Evolutionary conservation across 768 basidiomycete species (phyloP), one percentile per base, ranked within the genome.

Genomic region (Infundibulicybe gibba): DNA sequence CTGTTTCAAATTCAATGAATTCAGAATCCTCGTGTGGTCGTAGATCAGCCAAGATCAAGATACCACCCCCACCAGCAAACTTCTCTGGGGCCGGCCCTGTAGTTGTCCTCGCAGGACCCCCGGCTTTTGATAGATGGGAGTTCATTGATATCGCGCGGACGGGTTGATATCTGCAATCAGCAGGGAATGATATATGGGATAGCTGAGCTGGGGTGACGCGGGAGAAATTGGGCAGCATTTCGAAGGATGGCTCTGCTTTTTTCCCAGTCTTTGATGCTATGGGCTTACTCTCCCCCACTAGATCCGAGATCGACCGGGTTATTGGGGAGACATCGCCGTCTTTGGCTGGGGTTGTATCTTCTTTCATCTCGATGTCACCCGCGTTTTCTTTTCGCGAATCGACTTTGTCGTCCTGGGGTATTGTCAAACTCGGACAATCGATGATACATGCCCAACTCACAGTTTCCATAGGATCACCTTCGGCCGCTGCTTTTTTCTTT

Each of bases 191-290:
- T 59, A 98, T 80, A 65, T 87, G 81, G n/a, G 80, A 69, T 20
- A 95, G 70, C 62, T 99, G 97, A 0, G 85, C 81, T 15, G 94
- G 90, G 2, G 89, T 91, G 16, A 97, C 94, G 41, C 97, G 85
- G 15, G 92, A 88, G 61, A 97, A 86, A 71, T 99, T 99, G 16
- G 81, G 70, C 10, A 90, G 71, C 49, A 69, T 76, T 68, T 97
- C 92, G 11, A 74, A 87, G 2, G 77, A 67, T 2, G 90, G 83
- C 59, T 99, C 97, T 13, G 66, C 59, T 63, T 85, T 90, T 58
- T 81, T 82, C 48, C 75, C 64, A n/a, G 67, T 57, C 54, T 74
- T 72, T 14, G 66, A 48, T n/a, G 67, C 56, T 13, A 65, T 53
- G 48, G 67, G 49, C 53, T 71, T 69, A 44, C 53, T 52, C 58